Evolutionary conservation across 2,329 filamentous ascomycete genomes (phyloP).

Genomic region (Acrodontium crateriforme): DNA sequence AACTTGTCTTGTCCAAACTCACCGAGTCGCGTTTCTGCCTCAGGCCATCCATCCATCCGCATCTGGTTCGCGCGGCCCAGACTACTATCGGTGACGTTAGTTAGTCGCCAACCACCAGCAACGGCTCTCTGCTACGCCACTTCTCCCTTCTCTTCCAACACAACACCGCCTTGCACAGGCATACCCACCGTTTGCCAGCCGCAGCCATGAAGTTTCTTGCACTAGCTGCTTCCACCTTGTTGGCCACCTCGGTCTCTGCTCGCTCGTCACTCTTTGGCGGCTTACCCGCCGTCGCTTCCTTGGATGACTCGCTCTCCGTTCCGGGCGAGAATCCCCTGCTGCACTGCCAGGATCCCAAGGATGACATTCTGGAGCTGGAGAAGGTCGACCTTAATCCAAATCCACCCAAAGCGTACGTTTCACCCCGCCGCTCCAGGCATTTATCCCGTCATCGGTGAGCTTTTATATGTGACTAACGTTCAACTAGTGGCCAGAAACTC

Average conservation of each 20-base stretch:
- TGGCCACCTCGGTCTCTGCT: constrained; percentile 17
- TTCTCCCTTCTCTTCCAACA: neutral
- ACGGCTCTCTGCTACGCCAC: no score
- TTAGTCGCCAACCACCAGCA: no score
- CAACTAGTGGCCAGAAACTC: constrained; percentile 57
- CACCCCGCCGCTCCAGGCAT: constrained; percentile 1
- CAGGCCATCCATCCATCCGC: no score
- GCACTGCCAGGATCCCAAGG: constrained; percentile 57
- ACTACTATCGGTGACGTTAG: no score
- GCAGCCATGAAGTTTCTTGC: constrained; percentile 19
- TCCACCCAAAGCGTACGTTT: constrained; percentile 62
- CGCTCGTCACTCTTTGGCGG: constrained; percentile 9
- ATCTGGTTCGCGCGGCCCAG: no score
- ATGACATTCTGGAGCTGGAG: constrained; percentile 63
- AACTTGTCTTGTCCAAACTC: no score
- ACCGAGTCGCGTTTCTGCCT: no score
- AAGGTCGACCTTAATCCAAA: constrained; percentile 73
- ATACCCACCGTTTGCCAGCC: neutral
- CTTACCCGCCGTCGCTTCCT: constrained; percentile 8
- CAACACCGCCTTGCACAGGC: neutral
- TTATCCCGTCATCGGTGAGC: constrained; percentile 2
- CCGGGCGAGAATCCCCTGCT: constrained; percentile 75
- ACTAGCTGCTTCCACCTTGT: constrained; percentile 14
- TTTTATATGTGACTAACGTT: constrained; percentile 6
- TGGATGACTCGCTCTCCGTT: constrained; percentile 46